These are phyloP conservation scores for Heliamphora exappendiculata DNA, from an alignment of 148 eudicot species.

Conservation along the genomic window DNA sequence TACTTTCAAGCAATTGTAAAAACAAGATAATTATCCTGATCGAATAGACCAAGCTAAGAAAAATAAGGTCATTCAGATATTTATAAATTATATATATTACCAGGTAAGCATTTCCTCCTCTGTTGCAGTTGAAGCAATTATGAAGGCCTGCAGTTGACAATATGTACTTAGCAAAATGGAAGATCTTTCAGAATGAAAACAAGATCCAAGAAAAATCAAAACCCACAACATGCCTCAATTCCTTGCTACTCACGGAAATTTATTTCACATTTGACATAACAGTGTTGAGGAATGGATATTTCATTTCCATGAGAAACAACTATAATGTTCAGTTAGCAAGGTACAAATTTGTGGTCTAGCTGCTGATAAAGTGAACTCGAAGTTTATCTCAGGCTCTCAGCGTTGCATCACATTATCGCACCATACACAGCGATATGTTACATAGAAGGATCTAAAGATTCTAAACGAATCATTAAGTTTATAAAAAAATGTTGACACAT, in stretches of 20 bases:
- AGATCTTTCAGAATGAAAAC: conserved; percentile 8
- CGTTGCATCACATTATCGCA: no score
- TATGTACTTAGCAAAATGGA: conserved; percentile 3
- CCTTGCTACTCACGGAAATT: neutral
- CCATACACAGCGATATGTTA: no score
- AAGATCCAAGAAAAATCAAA: neutral
- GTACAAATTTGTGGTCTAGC: no score
- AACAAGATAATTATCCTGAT: neutral
- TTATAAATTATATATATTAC: conserved; percentile 34
- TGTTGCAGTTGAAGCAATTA: conserved; percentile 91
- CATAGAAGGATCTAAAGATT: no score
- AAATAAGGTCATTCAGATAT: neutral
- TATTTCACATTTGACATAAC: neutral
- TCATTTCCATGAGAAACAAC: no score
- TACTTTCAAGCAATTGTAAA: neutral
- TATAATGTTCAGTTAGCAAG: no score
- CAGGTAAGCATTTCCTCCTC: conserved; percentile 86
- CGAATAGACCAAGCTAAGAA: neutral
- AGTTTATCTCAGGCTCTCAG: no score
- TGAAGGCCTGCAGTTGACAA: conserved; percentile 61
- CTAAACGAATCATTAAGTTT: no score
- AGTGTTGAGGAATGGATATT: no score
- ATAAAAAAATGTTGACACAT: no score
- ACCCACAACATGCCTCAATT: neutral
- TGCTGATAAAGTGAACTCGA: no score